Evolutionary conservation across 192 early-diverging fungal species (phyloP).

Genomic region (Backusella westeae): DNA sequence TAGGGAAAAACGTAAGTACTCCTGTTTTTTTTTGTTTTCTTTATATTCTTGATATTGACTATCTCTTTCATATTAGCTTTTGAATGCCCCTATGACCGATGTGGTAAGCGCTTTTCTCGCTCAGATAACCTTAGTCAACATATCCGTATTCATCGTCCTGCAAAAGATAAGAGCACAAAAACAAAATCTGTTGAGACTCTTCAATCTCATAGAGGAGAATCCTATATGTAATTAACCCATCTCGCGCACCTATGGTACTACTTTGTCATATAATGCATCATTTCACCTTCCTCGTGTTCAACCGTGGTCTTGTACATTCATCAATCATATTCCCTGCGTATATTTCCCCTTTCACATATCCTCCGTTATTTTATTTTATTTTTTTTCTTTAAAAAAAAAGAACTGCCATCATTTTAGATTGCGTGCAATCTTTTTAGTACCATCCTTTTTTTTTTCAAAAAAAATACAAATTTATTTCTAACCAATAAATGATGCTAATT

Average conservation of each 20-base stretch:
- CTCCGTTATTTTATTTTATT: not conserved
- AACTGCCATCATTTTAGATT: not conserved
- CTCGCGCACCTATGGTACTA: not conserved
- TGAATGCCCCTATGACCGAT: conserved; percentile 43
- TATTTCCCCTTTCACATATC: not conserved
- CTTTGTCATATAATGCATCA: not conserved
- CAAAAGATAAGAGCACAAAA: conserved; percentile 12
- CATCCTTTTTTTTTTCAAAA: not conserved
- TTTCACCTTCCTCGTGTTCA: not conserved
- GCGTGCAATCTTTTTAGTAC: not conserved
- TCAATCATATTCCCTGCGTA: not conserved
- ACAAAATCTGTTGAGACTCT: not conserved
- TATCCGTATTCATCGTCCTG: conserved; percentile 49
- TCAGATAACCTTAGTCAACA: conserved; percentile 54
- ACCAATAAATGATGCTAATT: not conserved
- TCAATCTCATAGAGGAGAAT: not conserved
- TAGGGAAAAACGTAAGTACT: conserved; percentile 54
- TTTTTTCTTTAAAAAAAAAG: not conserved
- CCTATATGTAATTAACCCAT: not conserved
- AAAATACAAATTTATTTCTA: not conserved
- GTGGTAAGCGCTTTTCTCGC: conserved; percentile 49
- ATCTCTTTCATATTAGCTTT: conserved; percentile 32
- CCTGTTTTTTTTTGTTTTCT: not conserved
- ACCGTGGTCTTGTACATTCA: not conserved
- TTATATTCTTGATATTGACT: not conserved